Conservation (phyloP, 371 early-diverging fungal species). For the Modicella reniformis region DNA sequence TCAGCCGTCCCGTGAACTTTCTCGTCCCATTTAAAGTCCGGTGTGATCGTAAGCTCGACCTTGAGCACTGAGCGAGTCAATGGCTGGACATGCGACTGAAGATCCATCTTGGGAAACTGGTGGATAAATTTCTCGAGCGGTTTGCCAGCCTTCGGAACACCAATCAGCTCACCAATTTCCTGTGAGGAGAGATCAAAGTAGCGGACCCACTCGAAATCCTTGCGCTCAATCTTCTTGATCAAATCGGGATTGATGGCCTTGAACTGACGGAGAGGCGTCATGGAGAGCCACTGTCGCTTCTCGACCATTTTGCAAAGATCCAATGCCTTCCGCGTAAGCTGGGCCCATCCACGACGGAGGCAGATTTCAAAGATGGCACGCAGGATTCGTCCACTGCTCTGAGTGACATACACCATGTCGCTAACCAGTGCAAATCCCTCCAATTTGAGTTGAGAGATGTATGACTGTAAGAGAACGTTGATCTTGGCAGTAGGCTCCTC, state of each 20-base stretch:
- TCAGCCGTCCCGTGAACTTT: constrained; percentile 87
- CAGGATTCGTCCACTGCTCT: constrained; percentile 92
- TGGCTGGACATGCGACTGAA: constrained; percentile 92
- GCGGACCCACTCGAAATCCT: constrained; percentile 94
- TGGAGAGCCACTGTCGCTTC: constrained; percentile 92
- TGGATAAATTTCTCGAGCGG: constrained; percentile 87
- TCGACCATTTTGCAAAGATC: constrained; percentile 93
- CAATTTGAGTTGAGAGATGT: constrained; percentile 90
- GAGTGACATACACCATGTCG: constrained; percentile 97
- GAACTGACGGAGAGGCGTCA: constrained; percentile 95
- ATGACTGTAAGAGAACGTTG: constrained; percentile 93
- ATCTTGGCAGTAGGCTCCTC: constrained; percentile 95
- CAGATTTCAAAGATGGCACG: constrained; percentile 97
- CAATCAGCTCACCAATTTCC: constrained; percentile 92
- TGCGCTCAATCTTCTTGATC: constrained; percentile 88
- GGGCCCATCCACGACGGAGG: constrained; percentile 94
- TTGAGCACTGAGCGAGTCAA: constrained; percentile 89
- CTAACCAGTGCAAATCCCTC: constrained; percentile 95
- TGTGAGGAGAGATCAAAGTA: constrained; percentile 90
- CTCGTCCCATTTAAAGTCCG: constrained; percentile 94
- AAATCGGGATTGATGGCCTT: constrained; percentile 83
- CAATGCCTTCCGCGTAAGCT: constrained; percentile 83
- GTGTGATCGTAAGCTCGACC: constrained; percentile 90
- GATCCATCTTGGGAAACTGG: constrained; percentile 90
- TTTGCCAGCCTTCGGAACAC: constrained; percentile 88